Percentiles rank a stretch among this genome's conserved stretches.
These are phyloP conservation scores for Fusarium armeniacum DNA, from an alignment of 2,329 filamentous ascomycete genomes.

Conservation along the genomic window DNA sequence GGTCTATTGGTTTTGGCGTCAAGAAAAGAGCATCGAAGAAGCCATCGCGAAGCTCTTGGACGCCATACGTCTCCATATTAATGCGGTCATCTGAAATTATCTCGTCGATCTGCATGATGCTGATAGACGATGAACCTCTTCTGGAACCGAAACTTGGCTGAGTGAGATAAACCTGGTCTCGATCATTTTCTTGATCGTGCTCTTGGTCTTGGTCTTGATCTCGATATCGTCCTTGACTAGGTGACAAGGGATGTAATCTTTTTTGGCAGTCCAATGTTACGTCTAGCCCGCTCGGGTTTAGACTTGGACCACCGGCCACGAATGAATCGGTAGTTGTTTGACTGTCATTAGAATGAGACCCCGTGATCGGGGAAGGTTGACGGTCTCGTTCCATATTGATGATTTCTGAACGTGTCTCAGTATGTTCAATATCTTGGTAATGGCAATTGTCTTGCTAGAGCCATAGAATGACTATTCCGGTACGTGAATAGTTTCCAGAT, in stretches of 20 bases:
- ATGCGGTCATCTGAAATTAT: constrained; percentile 55
- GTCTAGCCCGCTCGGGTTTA: constrained; percentile 46
- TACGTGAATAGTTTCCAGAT: background rate
- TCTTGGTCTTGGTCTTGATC: background rate
- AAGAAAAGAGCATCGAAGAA: constrained; percentile 65
- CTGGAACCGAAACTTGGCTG: constrained; percentile 46
- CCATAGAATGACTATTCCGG: background rate
- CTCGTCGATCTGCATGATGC: constrained; percentile 54
- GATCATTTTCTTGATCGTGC: background rate
- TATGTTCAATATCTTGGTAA: background rate
- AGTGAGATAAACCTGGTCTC: constrained; percentile 22
- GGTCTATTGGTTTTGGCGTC: constrained; percentile 57
- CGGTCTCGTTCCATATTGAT: constrained; percentile 20
- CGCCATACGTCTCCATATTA: constrained; percentile 59
- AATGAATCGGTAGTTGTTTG: constrained; percentile 24
- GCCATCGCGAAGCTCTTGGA: constrained; percentile 61
- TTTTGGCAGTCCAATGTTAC: constrained; percentile 10
- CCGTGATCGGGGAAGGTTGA: constrained; percentile 22
- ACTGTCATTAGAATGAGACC: constrained; percentile 6
- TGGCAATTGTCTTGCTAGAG: background rate
- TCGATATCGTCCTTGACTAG: background rate
- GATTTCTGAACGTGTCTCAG: constrained; percentile 1
- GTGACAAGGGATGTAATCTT: constrained; percentile 14
- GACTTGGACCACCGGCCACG: constrained; percentile 28
- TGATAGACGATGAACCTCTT: constrained; percentile 47